Evolutionary conservation across 2,329 filamentous ascomycete genomes (phyloP).

Genomic region (Fusarium xyrophilum): DNA sequence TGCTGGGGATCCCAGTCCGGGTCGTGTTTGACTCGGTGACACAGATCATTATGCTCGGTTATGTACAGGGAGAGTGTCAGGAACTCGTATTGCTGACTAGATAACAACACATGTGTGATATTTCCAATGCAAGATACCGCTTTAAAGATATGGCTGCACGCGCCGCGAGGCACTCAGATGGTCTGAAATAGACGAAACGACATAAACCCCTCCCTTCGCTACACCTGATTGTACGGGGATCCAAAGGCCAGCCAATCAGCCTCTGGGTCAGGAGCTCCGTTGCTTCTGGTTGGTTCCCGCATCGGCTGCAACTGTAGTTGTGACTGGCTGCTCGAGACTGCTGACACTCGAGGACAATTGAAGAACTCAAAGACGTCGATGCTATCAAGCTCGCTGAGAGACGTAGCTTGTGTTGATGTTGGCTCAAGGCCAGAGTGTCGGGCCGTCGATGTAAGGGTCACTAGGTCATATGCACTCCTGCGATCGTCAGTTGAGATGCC

Average conservation of each 20-base stretch:
- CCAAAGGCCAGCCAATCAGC: conserved; percentile 32
- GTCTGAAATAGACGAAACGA: not conserved
- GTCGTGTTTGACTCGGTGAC: not conserved
- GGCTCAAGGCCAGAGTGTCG: conserved; percentile 49
- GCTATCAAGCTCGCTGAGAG: conserved; percentile 51
- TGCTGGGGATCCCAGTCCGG: not conserved
- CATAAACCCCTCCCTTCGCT: not conserved
- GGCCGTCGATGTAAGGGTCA: conserved; percentile 46
- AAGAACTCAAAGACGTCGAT: conserved; percentile 57
- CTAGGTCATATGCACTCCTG: conserved; percentile 51
- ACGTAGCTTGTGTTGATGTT: conserved; percentile 49
- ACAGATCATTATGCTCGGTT: not conserved
- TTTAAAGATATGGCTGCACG: not conserved
- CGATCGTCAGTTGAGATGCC: not conserved
- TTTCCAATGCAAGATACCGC: not conserved
- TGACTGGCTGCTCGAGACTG: conserved; percentile 30
- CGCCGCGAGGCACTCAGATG: conserved; percentile 3
- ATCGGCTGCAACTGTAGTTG: conserved; percentile 1
- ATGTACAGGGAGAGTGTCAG: not conserved
- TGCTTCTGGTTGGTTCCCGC: conserved; percentile 17
- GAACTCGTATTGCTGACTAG: no score
- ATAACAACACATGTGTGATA: not conserved
- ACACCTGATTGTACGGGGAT: conserved; percentile 13
- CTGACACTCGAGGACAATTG: conserved; percentile 49
- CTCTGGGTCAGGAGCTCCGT: conserved; percentile 20